phyloP scores from a whole-genome alignment of 768 basidiomycete species.

The Lactarius quietus region DNA sequence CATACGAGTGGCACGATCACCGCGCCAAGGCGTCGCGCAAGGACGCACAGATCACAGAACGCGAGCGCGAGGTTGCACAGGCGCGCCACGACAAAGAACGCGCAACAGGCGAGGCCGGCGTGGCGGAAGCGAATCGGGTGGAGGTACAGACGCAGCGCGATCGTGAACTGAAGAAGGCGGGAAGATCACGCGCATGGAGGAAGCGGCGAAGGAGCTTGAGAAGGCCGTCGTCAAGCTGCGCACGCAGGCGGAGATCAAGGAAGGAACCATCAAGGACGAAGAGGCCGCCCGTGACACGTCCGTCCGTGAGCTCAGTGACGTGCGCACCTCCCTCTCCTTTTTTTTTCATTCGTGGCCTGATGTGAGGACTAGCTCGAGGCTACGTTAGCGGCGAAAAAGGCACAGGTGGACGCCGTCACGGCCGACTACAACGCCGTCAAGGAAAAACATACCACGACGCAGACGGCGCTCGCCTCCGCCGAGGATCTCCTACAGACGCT shows the following conservation, averaged over 20 bases:
- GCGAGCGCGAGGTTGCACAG: constrained; percentile 46
- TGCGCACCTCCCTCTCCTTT: constrained; percentile 33
- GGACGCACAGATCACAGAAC: constrained; percentile 50
- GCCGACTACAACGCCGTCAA: constrained; percentile 60
- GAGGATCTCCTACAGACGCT: constrained; percentile 96
- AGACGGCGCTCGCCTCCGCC: constrained; percentile 59
- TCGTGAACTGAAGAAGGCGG: constrained; percentile 87
- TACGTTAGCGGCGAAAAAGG: constrained; percentile 55
- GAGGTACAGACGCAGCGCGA: constrained; percentile 75
- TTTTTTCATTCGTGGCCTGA: background rate
- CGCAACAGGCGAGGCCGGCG: constrained; percentile 50
- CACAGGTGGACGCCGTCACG: constrained; percentile 53
- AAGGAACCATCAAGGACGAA: constrained; percentile 74
- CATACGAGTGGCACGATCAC: constrained; percentile 82
- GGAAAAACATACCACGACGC: constrained; percentile 58
- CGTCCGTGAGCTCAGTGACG: constrained; percentile 58
- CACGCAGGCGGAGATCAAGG: constrained; percentile 84
- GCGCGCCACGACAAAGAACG: constrained; percentile 48
- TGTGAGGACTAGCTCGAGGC: constrained; percentile 47
- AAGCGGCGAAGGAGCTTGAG: constrained; percentile 71
- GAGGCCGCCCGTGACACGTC: constrained; percentile 51
- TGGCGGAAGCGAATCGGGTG: constrained; percentile 62
- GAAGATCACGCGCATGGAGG: constrained; percentile 82
- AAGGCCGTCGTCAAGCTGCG: constrained; percentile 77
- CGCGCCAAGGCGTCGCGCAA: constrained; percentile 51